Base-by-base conservation (phyloP, 768 basidiomycete species). In the Kwoniella heveanensis region DNA sequence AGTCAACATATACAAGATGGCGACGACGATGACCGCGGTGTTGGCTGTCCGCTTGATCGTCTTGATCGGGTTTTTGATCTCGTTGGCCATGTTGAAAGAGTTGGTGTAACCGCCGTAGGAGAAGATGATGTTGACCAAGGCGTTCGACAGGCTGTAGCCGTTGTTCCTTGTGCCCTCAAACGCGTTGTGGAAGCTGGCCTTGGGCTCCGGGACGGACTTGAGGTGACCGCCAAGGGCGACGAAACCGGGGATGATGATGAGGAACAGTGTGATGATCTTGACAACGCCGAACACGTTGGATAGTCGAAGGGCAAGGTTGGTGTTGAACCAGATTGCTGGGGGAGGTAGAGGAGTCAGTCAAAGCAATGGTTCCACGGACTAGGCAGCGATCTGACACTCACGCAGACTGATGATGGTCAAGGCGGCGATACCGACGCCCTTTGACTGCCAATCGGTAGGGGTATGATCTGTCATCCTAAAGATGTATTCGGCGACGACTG, bases 41-140 rank as follows among this genome's bases (percentile, higher is more conserved):
- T 67, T 66, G 0, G 63, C 63, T 1, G 67, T 67, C 39, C 61
- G 56, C 26, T 60, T 65, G 39, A 76, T 64, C 2, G 71, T 76
- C 30, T 50, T 57, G 46, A 67, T 65, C 6, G 68, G 68, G 32
- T 69, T 65, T 39, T 67, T 64, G 30, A 72, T 64, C 50, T 76
- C 74, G 51, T 67, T 69, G 21, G 65, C 25, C n/a, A 71, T 48
- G 30, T 71, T 69, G 64, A 66, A 65, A 5, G 69, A 61, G 56
- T 76, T 76, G 60, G 58, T 67, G 49, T 61, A 75, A 0, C 74
- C 74, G 27, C 66, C 69, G 36, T 70, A 76, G 9, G 63, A 61
- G 54, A 72, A 76, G 58, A 69, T 75, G 51, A 72, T 70, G 25
- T 66, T 74, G 56, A 64, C 54, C 50, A 74, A 54, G 44, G 68